A percentile compares a stretch with the other conserved stretches of the same genome.
phyloP scores from a whole-genome alignment of 1,139 yeast genomes.

The Suhomyces taliae region DNA sequence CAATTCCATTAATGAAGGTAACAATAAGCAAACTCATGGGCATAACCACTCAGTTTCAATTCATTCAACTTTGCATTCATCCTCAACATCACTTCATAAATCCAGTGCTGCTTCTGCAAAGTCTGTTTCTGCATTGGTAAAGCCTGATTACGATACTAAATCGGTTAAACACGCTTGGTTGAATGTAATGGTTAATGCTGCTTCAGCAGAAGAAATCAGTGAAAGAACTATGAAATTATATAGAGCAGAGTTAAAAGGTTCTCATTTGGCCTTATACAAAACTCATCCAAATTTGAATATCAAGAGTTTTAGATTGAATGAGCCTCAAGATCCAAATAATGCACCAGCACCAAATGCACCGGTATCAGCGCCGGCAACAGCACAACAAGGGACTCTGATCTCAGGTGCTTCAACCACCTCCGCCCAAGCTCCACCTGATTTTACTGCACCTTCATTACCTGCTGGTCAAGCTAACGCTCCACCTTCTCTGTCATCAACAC shows the following conservation, averaged over 20 bases:
- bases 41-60: slow-evolving; percentile 11
- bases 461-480: slow-evolving; percentile 6
- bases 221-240: slow-evolving; percentile 46
- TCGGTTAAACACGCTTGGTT: slow-evolving; percentile 42
- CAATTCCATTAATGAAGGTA: slow-evolving; percentile 8
- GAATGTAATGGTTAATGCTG: slow-evolving; percentile 40
- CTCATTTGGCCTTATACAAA: slow-evolving; percentile 56
- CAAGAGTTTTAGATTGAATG: slow-evolving; percentile 38
- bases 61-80: slow-evolving; percentile 8
- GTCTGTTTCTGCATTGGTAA: slow-evolving; percentile 23
- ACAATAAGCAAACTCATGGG: slow-evolving; percentile 2
- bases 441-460: slow-evolving; percentile 7
- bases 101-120: slow-evolving; percentile 2
- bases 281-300: slow-evolving; percentile 50
- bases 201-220: slow-evolving; percentile 33
- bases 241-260: slow-evolving; percentile 67
- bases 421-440: slow-evolving; percentile 1
- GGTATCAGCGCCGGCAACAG: not conserved
- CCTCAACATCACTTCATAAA: slow-evolving; percentile 4
- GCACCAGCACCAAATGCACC: not conserved
- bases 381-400: not conserved
- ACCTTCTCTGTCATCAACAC: slow-evolving; percentile 8
- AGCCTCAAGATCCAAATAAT: slow-evolving; percentile 4
- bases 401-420: not conserved
- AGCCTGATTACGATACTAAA: slow-evolving; percentile 36